phyloP scores from a whole-genome alignment of 1,139 yeast species.

The Meyerozyma sp. region DNA sequence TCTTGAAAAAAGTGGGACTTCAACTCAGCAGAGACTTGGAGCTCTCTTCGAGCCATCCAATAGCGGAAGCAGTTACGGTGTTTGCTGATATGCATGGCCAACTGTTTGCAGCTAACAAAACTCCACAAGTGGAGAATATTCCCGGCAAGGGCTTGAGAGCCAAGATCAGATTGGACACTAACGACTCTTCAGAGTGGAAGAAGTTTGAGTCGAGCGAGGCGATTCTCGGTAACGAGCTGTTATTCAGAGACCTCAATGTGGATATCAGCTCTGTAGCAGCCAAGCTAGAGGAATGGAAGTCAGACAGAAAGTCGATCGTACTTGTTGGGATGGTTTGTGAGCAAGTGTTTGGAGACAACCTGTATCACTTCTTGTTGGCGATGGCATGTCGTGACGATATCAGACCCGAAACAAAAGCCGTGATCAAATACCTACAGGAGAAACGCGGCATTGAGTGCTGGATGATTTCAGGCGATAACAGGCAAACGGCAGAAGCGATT shows the following conservation, averaged over 20 bases:
- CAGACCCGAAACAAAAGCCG: slow-evolving; percentile 54
- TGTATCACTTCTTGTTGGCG: slow-evolving; percentile 37
- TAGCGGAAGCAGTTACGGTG: slow-evolving; percentile 52
- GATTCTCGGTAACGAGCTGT: slow-evolving; percentile 61
- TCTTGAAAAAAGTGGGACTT: slow-evolving; percentile 24
- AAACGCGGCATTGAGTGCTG: slow-evolving; percentile 51
- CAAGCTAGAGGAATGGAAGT: slow-evolving; percentile 49
- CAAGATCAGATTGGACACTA: slow-evolving; percentile 19
- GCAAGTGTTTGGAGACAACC: slow-evolving; percentile 18
- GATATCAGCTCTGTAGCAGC: slow-evolving; percentile 19
- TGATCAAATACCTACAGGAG: slow-evolving; percentile 40
- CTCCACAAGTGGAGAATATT: slow-evolving; percentile 46
- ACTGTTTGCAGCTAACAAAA: slow-evolving; percentile 28
- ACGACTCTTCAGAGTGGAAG: slow-evolving; percentile 20
- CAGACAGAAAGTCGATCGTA: slow-evolving; percentile 58
- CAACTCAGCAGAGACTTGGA: slow-evolving; percentile 60
- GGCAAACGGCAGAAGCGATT: slow-evolving; percentile 60
- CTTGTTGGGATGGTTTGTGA: slow-evolving; percentile 42
- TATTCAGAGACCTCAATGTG: slow-evolving; percentile 41
- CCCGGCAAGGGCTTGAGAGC: slow-evolving; percentile 60
- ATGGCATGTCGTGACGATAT: slow-evolving; percentile 63
- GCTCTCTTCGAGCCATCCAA: slow-evolving; percentile 63
- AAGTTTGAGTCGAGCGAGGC: slow-evolving; percentile 31
- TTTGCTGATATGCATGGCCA: slow-evolving; percentile 26
- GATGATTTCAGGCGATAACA: slow-evolving; percentile 73